Evolutionary conservation across 805 yeast genomes (phyloP).

Genomic region (Ogataea henricii): DNA sequence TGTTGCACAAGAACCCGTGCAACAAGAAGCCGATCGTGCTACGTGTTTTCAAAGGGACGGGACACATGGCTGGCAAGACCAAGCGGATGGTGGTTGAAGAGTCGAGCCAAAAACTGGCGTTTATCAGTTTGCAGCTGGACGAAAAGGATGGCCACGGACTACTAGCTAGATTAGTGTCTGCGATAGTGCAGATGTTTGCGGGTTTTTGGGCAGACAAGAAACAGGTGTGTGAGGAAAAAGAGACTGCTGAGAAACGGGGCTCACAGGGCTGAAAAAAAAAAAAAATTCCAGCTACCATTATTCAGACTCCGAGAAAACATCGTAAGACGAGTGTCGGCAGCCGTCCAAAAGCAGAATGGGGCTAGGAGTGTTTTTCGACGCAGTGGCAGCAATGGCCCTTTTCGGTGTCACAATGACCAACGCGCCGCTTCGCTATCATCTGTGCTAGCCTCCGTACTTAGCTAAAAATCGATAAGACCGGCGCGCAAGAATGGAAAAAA

Average conservation of each 20-base stretch:
- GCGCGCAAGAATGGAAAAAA: neutral
- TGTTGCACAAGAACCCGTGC: constrained; percentile 7
- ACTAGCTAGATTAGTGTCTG: neutral
- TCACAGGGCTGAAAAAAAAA: no score
- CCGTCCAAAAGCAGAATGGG: neutral
- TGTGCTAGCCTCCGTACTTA: neutral
- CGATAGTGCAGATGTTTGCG: neutral
- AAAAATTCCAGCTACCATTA: no score
- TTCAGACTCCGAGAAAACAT: neutral
- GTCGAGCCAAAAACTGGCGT: constrained; percentile 12
- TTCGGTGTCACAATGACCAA: no score
- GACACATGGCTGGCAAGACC: constrained; percentile 13
- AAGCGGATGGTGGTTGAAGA: constrained; percentile 9
- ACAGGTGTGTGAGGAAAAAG: neutral
- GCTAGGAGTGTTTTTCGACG: no score
- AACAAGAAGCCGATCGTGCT: neutral
- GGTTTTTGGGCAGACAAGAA: neutral
- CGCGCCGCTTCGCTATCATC: no score
- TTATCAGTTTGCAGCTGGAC: constrained; percentile 6
- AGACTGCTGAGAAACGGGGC: neutral
- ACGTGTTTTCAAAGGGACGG: constrained; percentile 12
- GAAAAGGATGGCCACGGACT: neutral
- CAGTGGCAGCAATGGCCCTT: no score
- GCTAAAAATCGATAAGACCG: constrained; percentile 8
- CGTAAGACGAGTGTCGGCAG: neutral